Evolutionary conservation across 2,329 filamentous ascomycete species (phyloP).

Genomic region (Didymella lethalis): DNA sequence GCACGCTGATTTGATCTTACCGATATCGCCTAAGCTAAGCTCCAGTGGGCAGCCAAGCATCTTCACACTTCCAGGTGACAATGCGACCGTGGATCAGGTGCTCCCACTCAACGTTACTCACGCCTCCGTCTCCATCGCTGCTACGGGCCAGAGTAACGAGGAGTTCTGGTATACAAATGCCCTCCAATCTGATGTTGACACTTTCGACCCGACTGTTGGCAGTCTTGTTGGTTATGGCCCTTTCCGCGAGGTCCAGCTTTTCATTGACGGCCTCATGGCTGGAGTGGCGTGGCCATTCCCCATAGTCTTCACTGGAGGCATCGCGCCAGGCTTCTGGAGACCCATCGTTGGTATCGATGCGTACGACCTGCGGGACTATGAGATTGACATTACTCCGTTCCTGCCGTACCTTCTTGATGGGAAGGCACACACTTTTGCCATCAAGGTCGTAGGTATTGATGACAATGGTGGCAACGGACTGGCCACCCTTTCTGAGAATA

Average conservation of each 20-base stretch:
- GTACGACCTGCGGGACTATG: neutral
- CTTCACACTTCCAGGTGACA: neutral
- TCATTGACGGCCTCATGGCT: neutral
- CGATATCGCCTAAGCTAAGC: neutral
- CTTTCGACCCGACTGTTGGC: neutral
- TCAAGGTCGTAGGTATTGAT: slow-evolving; percentile 2
- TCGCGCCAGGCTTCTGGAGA: neutral
- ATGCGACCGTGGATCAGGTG: neutral
- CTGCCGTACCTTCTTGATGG: neutral
- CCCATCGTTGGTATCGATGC: neutral
- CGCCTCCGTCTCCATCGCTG: neutral
- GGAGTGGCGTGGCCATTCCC: neutral
- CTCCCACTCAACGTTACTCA: neutral
- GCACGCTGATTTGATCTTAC: neutral
- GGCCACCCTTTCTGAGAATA: slow-evolving; percentile 4
- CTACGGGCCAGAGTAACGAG: neutral
- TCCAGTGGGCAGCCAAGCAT: neutral
- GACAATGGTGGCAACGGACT: slow-evolving; percentile 2
- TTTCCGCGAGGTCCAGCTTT: slow-evolving; percentile 1
- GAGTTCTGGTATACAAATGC: slow-evolving; percentile 1
- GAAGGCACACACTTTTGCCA: neutral
- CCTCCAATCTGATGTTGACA: neutral
- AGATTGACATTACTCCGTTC: neutral
- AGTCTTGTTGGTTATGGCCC: neutral
- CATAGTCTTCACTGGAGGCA: neutral